A percentile compares a stretch with the other conserved stretches of the same genome.
phyloP scores from a whole-genome alignment of 2,329 filamentous ascomycete genomes.

The Diaporthe ilicicola region DNA sequence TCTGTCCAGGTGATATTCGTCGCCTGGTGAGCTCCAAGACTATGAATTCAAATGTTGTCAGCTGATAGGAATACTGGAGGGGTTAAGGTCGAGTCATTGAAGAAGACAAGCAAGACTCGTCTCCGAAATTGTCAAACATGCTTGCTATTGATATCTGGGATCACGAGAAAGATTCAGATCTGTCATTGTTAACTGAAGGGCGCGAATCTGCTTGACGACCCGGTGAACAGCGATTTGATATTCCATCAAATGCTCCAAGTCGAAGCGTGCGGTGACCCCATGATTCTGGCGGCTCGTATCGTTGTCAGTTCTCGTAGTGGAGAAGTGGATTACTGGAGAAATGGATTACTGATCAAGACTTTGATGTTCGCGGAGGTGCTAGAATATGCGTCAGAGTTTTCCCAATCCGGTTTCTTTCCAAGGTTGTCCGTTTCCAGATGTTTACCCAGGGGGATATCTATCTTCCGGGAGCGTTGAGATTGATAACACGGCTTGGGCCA shows the following conservation, averaged over 20 bases:
- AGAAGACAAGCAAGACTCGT: not conserved
- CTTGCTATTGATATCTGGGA: too few relatives aligned
- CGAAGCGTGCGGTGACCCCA: not conserved
- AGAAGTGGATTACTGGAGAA: not conserved
- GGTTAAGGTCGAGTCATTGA: not conserved
- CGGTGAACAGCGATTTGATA: not conserved
- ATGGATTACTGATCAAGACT: not conserved
- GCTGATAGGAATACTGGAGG: too few relatives aligned
- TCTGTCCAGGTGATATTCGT: not conserved
- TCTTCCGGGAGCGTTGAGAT: too few relatives aligned
- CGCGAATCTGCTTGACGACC: not conserved
- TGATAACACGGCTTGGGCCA: not conserved
- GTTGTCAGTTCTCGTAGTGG: not conserved
- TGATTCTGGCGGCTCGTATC: not conserved
- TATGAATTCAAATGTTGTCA: too few relatives aligned
- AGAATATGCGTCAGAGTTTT: not conserved
- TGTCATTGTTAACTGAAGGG: not conserved
- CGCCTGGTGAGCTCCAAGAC: too few relatives aligned
- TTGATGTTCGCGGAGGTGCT: not conserved
- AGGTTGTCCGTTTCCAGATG: not conserved
- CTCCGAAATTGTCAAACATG: not conserved
- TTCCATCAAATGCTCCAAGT: not conserved
- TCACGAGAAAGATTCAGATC: not conserved
- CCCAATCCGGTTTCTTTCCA: not conserved
- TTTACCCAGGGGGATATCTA: not conserved